phyloP scores from a whole-genome alignment of 331 rosid genomes.

The Erythrophleum ivorense region DNA sequence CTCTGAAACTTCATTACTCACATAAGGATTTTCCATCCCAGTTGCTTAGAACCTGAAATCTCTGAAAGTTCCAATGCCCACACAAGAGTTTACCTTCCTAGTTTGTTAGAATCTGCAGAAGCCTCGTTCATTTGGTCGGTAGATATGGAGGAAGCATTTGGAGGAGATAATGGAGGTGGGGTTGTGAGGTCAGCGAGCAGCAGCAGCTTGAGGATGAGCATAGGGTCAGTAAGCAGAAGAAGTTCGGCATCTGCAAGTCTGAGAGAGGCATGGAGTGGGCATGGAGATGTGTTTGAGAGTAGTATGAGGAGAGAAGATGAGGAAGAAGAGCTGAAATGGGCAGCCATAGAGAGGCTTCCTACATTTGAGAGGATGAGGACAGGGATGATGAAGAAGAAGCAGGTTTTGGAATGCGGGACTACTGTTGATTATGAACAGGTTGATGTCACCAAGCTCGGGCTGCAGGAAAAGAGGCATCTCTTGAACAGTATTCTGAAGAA shows the following conservation, averaged over 20 bases:
- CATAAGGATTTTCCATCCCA: not conserved
- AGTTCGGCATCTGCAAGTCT: slow-evolving; percentile 37
- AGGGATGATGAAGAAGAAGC: slow-evolving; percentile 43
- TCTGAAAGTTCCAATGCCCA: not conserved
- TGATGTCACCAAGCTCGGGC: slow-evolving; percentile 56
- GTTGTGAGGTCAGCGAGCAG: slow-evolving; percentile 38
- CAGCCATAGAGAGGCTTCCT: slow-evolving; percentile 63
- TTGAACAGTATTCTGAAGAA: slow-evolving; percentile 39
- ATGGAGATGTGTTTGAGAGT: slow-evolving; percentile 47
- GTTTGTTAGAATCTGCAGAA: not conserved
- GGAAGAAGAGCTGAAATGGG: slow-evolving; percentile 64
- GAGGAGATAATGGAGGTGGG: slow-evolving; percentile 38
- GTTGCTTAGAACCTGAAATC: not conserved
- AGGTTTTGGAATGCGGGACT: slow-evolving; percentile 41
- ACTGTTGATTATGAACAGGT: slow-evolving; percentile 50
- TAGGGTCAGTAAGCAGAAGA: slow-evolving; percentile 49
- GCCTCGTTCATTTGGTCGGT: too few species aligned
- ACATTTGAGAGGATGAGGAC: slow-evolving; percentile 60
- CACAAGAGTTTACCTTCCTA: not conserved
- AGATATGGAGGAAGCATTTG: slow-evolving; percentile 33
- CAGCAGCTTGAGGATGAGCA: slow-evolving; percentile 41
- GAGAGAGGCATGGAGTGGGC: slow-evolving; percentile 36
- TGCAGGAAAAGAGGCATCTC: slow-evolving; percentile 42
- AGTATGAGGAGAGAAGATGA: slow-evolving; percentile 45
- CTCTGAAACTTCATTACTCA: not conserved